Evolutionary conservation across 1,284 basidiomycete species (phyloP).

Genomic region (Leccinum subspadiceum): DNA sequence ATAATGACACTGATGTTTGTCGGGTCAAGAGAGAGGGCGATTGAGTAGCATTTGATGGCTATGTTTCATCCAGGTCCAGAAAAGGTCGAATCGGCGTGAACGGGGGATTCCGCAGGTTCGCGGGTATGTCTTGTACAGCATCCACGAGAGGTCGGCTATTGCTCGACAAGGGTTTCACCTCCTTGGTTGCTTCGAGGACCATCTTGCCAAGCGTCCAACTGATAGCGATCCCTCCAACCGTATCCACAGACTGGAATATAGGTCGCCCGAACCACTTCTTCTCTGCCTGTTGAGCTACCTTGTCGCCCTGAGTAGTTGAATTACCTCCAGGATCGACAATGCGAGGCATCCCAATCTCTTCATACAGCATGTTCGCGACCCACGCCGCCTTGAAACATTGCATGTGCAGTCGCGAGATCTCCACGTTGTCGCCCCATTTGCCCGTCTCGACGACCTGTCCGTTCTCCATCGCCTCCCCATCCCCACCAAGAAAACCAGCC

Average conservation of each 20-base stretch:
- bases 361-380: slow-evolving; percentile 95
- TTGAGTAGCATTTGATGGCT: not conserved
- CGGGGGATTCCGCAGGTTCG: too few species aligned
- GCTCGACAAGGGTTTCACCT: too few species aligned
- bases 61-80: not conserved
- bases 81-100: too few species aligned
- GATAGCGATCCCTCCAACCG: too few species aligned
- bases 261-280: too few species aligned
- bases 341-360: slow-evolving; percentile 93
- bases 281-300: slow-evolving; percentile 44
- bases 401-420: slow-evolving; percentile 85
- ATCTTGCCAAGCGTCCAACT: too few species aligned
- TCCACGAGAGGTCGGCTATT: too few species aligned
- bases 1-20: not conserved
- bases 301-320: slow-evolving; percentile 56
- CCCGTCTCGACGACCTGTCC: slow-evolving; percentile 63
- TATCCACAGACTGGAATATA: too few species aligned
- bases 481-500: slow-evolving; percentile 52
- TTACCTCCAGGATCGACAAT: slow-evolving; percentile 84
- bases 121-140: too few species aligned
- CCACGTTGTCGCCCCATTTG: slow-evolving; percentile 72
- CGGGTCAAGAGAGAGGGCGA: not conserved
- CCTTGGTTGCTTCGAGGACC: too few species aligned
- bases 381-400: slow-evolving; percentile 99
- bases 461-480: slow-evolving; percentile 50